These are phyloP conservation scores for Corynascus novoguineensis DNA, from an alignment of 495 filamentous ascomycete genomes.

Conservation along the genomic window DNA sequence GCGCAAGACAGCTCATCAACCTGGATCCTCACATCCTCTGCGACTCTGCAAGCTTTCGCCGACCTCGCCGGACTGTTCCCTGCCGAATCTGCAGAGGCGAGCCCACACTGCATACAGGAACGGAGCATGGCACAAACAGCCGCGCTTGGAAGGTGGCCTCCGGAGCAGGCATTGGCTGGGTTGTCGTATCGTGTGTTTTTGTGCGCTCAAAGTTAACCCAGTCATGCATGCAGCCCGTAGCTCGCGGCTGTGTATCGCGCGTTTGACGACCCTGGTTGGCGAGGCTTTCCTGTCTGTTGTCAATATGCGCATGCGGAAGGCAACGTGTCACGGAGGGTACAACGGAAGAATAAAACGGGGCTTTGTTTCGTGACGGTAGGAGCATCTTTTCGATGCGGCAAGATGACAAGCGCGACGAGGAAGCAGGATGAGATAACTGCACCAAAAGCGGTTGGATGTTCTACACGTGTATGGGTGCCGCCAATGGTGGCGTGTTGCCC, in stretches of 20 bases:
- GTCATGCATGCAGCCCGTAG: slow-evolving; percentile 1
- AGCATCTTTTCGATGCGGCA: not conserved
- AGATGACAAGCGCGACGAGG: not conserved
- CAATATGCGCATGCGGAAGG: not conserved
- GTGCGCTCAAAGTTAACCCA: not conserved
- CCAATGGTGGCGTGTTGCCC: not conserved
- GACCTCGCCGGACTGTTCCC: not conserved
- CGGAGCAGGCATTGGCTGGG: not conserved
- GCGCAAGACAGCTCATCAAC: not conserved
- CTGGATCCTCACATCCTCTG: not conserved
- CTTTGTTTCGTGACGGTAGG: not conserved
- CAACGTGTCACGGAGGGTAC: not conserved
- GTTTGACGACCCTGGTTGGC: slow-evolving; percentile 7
- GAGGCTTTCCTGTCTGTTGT: slow-evolving; percentile 6
- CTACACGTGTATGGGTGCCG: not conserved
- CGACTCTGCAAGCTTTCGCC: not conserved
- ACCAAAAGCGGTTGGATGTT: not conserved
- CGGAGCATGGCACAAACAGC: slow-evolving; percentile 4
- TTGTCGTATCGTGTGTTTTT: slow-evolving; percentile 3
- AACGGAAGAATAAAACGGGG: not conserved
- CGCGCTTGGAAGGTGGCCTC: not conserved
- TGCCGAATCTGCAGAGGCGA: slow-evolving; percentile 5
- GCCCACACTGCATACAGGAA: not conserved
- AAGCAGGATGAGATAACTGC: not conserved
- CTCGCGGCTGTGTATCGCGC: not conserved